Evolutionary conservation across 352 stramenopile genomes (phyloP).

Genomic region (Pythium insidiosum): DNA sequence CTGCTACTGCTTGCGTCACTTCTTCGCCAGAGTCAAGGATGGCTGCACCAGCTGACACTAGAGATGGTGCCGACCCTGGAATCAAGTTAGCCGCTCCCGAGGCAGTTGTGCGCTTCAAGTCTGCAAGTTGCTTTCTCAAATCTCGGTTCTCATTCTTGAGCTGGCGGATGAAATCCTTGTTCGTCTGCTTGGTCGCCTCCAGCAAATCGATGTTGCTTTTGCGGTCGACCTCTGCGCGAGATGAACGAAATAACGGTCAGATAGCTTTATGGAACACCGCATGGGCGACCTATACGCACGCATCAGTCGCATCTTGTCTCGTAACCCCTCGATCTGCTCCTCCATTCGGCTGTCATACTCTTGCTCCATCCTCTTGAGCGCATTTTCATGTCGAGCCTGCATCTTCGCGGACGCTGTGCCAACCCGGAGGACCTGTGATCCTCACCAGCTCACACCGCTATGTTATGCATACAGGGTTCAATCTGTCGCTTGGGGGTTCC

Average conservation of each 20-base stretch:
- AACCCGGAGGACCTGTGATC: no score
- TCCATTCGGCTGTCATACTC: slow-evolving; percentile 78
- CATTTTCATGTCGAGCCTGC: slow-evolving; percentile 58
- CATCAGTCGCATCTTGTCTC: slow-evolving; percentile 79
- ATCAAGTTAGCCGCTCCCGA: background rate
- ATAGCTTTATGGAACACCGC: background rate
- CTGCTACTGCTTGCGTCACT: slow-evolving; percentile 30
- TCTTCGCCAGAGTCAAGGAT: slow-evolving; percentile 20
- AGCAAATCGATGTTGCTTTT: slow-evolving; percentile 81
- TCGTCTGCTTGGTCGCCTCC: slow-evolving; percentile 84
- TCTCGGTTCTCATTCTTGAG: slow-evolving; percentile 88
- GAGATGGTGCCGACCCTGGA: no score
- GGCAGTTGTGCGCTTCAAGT: slow-evolving; percentile 51
- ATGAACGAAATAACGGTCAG: background rate
- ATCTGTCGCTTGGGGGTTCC: no score
- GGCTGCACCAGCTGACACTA: background rate
- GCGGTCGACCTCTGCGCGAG: slow-evolving; percentile 63
- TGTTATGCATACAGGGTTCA: no score
- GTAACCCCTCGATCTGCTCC: slow-evolving; percentile 74
- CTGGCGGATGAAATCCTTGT: slow-evolving; percentile 85
- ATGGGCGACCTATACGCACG: no score
- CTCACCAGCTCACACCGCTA: no score
- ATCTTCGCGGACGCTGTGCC: no score
- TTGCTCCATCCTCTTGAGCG: slow-evolving; percentile 71
- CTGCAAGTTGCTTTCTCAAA: slow-evolving; percentile 73